Evolutionary conservation across 768 basidiomycete species (phyloP).

Genomic region (Suillus alpinus): DNA sequence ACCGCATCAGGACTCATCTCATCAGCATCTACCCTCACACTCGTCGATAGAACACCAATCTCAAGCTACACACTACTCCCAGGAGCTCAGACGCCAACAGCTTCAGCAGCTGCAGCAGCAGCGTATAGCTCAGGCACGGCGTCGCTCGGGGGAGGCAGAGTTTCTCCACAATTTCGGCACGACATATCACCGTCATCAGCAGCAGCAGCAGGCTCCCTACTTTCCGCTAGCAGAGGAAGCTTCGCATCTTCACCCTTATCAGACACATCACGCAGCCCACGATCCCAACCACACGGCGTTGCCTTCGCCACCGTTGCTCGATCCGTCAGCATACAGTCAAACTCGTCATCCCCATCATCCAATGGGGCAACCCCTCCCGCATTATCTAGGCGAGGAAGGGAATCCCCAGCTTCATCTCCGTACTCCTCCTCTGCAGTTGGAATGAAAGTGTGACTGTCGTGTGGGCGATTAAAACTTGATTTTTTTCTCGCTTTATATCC

Average conservation of each 20-base stretch:
- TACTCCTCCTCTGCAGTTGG: conserved; percentile 48
- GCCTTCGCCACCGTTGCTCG: conserved; percentile 33
- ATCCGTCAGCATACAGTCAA: conserved; percentile 28
- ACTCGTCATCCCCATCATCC: conserved; percentile 34
- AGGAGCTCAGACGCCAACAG: conserved; percentile 47
- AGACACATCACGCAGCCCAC: conserved; percentile 34
- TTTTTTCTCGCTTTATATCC: conserved; percentile 23
- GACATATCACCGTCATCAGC: conserved; percentile 28
- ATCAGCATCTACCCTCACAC: conserved; percentile 46
- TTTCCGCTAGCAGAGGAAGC: conserved; percentile 25
- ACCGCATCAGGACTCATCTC: conserved; percentile 46
- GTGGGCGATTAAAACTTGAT: background rate
- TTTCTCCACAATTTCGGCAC: conserved; percentile 38
- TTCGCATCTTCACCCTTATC: conserved; percentile 33
- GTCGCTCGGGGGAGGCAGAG: conserved; percentile 33
- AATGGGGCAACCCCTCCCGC: conserved; percentile 32
- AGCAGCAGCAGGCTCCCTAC: conserved; percentile 21
- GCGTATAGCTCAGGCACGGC: conserved; percentile 32
- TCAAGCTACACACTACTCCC: conserved; percentile 40
- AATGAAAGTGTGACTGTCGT: conserved; percentile 39
- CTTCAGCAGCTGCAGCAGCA: conserved; percentile 36
- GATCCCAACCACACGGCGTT: conserved; percentile 21
- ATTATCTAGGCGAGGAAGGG: conserved; percentile 33
- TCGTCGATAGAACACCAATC: conserved; percentile 46
- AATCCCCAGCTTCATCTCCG: conserved; percentile 39